Conservation (phyloP, 1,139 yeast species). For the Meyerozyma elateridarum region DNA sequence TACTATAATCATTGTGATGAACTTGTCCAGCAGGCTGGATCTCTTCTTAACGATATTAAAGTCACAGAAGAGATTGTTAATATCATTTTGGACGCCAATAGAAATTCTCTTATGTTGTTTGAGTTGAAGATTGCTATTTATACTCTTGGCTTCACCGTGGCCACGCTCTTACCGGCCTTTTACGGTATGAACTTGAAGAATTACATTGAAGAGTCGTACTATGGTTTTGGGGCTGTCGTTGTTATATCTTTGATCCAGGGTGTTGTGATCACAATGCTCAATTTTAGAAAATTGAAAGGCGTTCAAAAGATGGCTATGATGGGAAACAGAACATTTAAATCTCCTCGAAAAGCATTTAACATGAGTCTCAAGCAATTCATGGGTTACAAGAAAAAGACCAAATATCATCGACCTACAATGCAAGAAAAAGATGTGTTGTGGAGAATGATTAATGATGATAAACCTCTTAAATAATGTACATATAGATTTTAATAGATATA, state of each 20-base stretch:
- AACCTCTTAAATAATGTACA: slow-evolving; percentile 13
- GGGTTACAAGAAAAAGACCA: slow-evolving; percentile 27
- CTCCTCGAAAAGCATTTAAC: slow-evolving; percentile 7
- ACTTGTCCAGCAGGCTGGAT: slow-evolving; percentile 89
- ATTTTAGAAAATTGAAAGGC: slow-evolving; percentile 46
- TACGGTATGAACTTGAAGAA: slow-evolving; percentile 96
- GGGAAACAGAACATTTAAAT: slow-evolving; percentile 19
- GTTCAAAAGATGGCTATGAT: slow-evolving; percentile 68
- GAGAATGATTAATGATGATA: slow-evolving; percentile 70
- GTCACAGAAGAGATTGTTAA: slow-evolving; percentile 96
- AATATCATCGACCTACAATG: slow-evolving; percentile 32
- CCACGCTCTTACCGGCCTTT: slow-evolving; percentile 57
- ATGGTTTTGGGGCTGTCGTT: slow-evolving; percentile 64
- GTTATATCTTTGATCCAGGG: slow-evolving; percentile 45
- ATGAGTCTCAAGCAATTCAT: slow-evolving; percentile 22
- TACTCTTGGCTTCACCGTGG: slow-evolving; percentile 79
- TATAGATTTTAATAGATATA: not conserved
- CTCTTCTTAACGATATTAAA: slow-evolving; percentile 75
- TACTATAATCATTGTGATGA: slow-evolving; percentile 96
- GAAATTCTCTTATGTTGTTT: slow-evolving; percentile 88
- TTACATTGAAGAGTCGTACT: slow-evolving; percentile 71
- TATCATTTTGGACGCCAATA: slow-evolving; percentile 88
- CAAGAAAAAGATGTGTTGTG: slow-evolving; percentile 60
- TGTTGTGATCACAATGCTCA: slow-evolving; percentile 33
- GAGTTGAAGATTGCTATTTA: slow-evolving; percentile 83